These are phyloP conservation scores for Metahyphopichia silvanorum DNA, from an alignment of 805 yeast species.

Conservation along the genomic window DNA sequence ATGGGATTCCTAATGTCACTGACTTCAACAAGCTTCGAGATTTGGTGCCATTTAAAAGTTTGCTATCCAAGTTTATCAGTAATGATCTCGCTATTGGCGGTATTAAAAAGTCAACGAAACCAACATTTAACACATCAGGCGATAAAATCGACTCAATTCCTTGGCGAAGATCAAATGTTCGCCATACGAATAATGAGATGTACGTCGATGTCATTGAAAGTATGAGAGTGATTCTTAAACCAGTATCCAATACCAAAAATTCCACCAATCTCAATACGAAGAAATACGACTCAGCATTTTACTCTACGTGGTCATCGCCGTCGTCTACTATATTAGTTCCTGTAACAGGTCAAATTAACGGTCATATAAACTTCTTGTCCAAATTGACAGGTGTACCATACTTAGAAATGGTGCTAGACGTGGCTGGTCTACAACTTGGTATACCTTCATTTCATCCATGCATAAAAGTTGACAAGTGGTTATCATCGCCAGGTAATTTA, in stretches of 20 bases:
- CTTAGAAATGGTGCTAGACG: slow-evolving; percentile 53
- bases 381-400: slow-evolving; percentile 78
- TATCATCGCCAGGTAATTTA: slow-evolving; percentile 41
- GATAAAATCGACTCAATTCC: slow-evolving; percentile 37
- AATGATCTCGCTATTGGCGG: slow-evolving; percentile 25
- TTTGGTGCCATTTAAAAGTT: slow-evolving; percentile 61
- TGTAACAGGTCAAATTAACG: slow-evolving; percentile 54
- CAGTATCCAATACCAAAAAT: slow-evolving; percentile 13
- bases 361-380: slow-evolving; percentile 60
- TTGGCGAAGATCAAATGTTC: slow-evolving; percentile 77
- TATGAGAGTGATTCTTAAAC: slow-evolving; percentile 50
- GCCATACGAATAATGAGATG: slow-evolving; percentile 76
- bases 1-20: slow-evolving; percentile 68
- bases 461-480: slow-evolving; percentile 56
- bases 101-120: slow-evolving; percentile 9
- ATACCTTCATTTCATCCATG: slow-evolving; percentile 70
- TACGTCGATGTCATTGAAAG: slow-evolving; percentile 79
- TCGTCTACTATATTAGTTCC: slow-evolving; percentile 29
- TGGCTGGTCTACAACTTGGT: slow-evolving; percentile 44
- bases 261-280: slow-evolving; percentile 5
- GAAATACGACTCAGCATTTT: slow-evolving; percentile 27
- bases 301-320: slow-evolving; percentile 15
- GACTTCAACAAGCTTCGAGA: slow-evolving; percentile 71
- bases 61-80: slow-evolving; percentile 50
- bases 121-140: slow-evolving; percentile 4